Conservation (phyloP, 2,329 filamentous ascomycete species). For the Colletotrichum simmondsii region DNA sequence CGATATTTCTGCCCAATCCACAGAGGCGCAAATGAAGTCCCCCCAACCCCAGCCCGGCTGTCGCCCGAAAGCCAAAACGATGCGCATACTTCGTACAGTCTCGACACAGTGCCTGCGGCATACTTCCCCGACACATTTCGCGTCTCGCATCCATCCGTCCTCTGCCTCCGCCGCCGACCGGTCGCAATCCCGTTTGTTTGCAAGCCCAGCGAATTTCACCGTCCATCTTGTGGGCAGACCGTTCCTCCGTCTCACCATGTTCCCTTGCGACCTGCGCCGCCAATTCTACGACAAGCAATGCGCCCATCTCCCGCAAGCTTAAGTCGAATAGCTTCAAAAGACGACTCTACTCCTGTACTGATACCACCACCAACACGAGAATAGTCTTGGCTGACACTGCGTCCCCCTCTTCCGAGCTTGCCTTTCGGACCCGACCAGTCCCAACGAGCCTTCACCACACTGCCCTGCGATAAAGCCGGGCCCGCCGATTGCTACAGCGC, state of each 20-base stretch:
- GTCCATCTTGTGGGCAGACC: neutral
- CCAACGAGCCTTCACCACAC: neutral
- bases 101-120: slow-evolving; percentile 1
- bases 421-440: slow-evolving; percentile 24
- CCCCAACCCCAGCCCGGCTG: neutral
- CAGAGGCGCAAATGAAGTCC: neutral
- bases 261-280: neutral
- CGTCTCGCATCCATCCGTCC: slow-evolving; percentile 33
- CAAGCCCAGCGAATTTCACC: neutral
- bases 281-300: neutral
- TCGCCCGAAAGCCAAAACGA: slow-evolving; percentile 4
- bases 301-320: neutral
- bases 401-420: neutral
- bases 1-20: slow-evolving; percentile 8
- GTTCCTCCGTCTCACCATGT: neutral
- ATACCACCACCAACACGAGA: neutral
- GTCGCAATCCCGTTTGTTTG: slow-evolving; percentile 22
- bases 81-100: slow-evolving; percentile 7
- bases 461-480: slow-evolving; percentile 23
- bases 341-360: neutral
- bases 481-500: slow-evolving; percentile 29
- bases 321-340: neutral
- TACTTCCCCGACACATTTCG: slow-evolving; percentile 26
- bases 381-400: neutral
- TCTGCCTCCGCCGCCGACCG: slow-evolving; percentile 25